Base-by-base conservation (phyloP, 192 early-diverging fungal genomes). In the Linnemannia exigua region DNA sequence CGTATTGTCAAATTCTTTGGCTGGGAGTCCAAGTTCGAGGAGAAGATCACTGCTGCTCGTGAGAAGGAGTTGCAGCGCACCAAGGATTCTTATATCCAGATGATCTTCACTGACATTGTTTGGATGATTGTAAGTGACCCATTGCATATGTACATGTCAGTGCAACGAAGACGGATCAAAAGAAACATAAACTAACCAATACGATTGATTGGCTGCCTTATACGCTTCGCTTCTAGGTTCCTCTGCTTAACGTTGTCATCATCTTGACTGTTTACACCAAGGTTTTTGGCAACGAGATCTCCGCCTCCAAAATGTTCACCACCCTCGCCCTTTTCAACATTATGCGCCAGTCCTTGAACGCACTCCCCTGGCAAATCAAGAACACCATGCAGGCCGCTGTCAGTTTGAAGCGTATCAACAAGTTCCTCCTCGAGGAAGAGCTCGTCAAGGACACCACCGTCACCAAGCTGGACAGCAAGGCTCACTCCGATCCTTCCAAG, bases 1-100 rank as follows among this genome's bases (percentile, higher is more conserved):
- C 92, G 96, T 28, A 95, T 98, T 35, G 93, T 99, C 74, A 99
- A 99, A 85, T 93, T 99, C 74, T 96, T 96, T 89, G 95, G 94
- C 37, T 97, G 96, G 96, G 94, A 96, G 87, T 74, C 89, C 52
- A 89, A 92, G 69, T 97, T 99, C 79, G 81, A 93, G 54, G 88
- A 91, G 36, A 91, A 92, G 51, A 90, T 98, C 19, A 88, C 91
- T 6, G 89, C 84, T 19, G 90, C 93, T 33, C 92, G 95, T 44
- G 88, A 92, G n/a, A 87, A 84, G n/a, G 95, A 96, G 87, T 82
- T 96, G 25, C 84, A 79, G 52, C 88, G 88, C 33, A 87, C 94
- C 72, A 87, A 89, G 58, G 79, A 84, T 33, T 87, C 90, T 14
- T 88, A 93, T 51, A 33, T 93, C 31, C 77, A 90, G 67, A 92